These are phyloP conservation scores for Rosa chinensis DNA, from an alignment of 306 rosid species.

Conservation along the genomic window DNA sequence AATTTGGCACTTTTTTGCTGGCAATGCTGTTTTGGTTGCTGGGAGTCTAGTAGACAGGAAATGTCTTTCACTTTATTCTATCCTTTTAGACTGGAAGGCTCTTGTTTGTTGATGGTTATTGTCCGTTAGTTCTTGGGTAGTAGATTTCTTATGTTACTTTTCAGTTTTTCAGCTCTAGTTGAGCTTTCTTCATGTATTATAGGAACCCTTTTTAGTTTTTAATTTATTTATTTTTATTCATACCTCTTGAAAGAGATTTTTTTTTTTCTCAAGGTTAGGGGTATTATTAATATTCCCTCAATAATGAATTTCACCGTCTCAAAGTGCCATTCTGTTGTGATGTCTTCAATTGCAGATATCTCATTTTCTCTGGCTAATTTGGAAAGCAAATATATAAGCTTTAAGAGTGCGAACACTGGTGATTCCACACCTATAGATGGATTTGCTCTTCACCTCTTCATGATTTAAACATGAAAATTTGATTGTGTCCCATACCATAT, in stretches of 20 bases:
- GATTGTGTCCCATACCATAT: background rate
- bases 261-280: constrained; percentile 67
- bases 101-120: background rate
- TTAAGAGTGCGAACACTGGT: background rate
- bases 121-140: background rate
- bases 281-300: constrained; percentile 1
- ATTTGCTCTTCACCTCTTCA: background rate
- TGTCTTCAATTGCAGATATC: background rate
- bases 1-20: background rate
- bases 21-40: background rate
- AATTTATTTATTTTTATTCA: constrained; percentile 39
- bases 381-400: background rate
- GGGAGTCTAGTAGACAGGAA: background rate
- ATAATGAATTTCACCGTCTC: constrained; percentile 14
- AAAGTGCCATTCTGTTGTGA: constrained; percentile 2
- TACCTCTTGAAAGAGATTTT: constrained; percentile 73
- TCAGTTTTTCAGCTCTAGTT: background rate
- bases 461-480: background rate
- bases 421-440: background rate
- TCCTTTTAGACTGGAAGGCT: background rate
- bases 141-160: background rate
- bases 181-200: background rate
- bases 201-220: background rate
- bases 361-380: background rate
- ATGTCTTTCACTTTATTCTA: background rate